phyloP scores from a whole-genome alignment of 2,329 filamentous ascomycete genomes.

The Metarhizium brunneum region DNA sequence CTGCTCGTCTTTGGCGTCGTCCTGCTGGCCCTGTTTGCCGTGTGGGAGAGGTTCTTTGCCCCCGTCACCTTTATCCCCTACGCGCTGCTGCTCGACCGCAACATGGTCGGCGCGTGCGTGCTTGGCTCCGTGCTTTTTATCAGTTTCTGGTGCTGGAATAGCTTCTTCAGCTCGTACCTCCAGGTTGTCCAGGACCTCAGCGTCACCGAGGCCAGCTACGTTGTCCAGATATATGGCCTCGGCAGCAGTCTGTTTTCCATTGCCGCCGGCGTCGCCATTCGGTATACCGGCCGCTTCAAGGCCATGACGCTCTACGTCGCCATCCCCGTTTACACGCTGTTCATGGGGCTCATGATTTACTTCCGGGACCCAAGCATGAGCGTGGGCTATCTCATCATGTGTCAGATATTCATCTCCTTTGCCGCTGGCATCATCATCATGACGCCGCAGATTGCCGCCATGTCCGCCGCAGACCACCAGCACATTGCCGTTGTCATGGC shows the following conservation, averaged over 20 bases:
- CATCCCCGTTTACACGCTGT: slow-evolving; percentile 44
- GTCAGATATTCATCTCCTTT: slow-evolving; percentile 50
- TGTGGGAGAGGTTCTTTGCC: slow-evolving; percentile 50
- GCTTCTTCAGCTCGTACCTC: slow-evolving; percentile 42
- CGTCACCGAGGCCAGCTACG: slow-evolving; percentile 44
- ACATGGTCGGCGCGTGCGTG: slow-evolving; percentile 37
- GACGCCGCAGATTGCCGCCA: slow-evolving; percentile 46
- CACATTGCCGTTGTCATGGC: slow-evolving; percentile 49
- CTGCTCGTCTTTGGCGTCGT: slow-evolving; percentile 49
- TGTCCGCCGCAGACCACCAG: slow-evolving; percentile 46
- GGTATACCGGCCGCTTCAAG: slow-evolving; percentile 42
- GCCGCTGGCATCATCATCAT: slow-evolving; percentile 49
- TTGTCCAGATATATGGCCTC: slow-evolving; percentile 41
- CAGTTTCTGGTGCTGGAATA: slow-evolving; percentile 37
- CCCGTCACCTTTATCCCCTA: slow-evolving; percentile 25
- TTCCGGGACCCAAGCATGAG: slow-evolving; percentile 43
- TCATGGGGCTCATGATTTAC: slow-evolving; percentile 47
- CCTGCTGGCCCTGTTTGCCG: slow-evolving; percentile 43
- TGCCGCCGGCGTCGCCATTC: slow-evolving; percentile 38
- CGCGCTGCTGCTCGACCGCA: slow-evolving; percentile 38
- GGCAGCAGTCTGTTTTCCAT: slow-evolving; percentile 39
- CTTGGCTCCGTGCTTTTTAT: slow-evolving; percentile 29
- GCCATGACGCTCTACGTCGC: slow-evolving; percentile 40
- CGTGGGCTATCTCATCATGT: slow-evolving; percentile 46
- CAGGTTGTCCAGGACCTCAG: slow-evolving; percentile 38